phyloP scores from a whole-genome alignment of 345 rosid species.

The Nephelium lappaceum region DNA sequence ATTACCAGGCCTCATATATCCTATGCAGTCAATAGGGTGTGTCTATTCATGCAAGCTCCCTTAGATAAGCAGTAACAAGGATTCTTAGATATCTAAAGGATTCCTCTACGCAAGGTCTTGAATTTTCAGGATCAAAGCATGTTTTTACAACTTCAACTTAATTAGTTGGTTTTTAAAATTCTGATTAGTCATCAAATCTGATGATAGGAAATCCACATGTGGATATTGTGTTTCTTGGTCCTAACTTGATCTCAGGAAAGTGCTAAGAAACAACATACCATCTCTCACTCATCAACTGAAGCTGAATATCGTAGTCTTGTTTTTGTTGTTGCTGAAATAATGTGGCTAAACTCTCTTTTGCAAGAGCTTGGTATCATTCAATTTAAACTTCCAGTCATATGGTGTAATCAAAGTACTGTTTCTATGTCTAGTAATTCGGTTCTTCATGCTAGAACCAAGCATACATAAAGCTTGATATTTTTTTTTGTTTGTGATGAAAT shows the following conservation, averaged over 20 bases:
- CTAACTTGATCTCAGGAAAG: neutral
- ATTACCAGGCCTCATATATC: neutral
- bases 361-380: neutral
- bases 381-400: no score
- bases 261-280: neutral
- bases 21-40: neutral
- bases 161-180: no score
- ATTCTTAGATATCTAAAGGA: neutral
- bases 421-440: no score
- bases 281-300: neutral
- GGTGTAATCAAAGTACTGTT: no score
- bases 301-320: neutral
- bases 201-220: neutral
- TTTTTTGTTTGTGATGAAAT: no score
- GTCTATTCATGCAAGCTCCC: neutral
- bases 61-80: neutral
- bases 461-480: no score
- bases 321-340: neutral
- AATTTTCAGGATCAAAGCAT: neutral
- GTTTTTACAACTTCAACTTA: neutral
- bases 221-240: neutral
- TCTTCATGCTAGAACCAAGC: no score
- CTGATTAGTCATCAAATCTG: neutral
- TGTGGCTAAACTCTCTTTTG: neutral
- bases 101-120: neutral